Evolutionary conservation across 208 protist genomes (phyloP).

Genomic region (Acanthamoeba polyphaga): DNA sequence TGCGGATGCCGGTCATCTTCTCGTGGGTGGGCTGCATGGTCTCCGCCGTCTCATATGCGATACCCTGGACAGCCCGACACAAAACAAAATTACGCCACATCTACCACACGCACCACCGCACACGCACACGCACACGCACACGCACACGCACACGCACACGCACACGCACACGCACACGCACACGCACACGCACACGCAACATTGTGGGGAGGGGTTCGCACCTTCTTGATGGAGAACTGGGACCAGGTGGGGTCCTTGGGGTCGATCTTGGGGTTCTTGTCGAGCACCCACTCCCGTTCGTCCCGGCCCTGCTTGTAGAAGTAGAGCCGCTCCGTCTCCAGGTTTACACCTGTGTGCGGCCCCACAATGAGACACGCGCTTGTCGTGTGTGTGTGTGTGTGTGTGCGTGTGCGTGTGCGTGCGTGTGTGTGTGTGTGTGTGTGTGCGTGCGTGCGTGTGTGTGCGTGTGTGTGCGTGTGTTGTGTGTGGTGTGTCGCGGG

Average conservation of each 20-base stretch:
- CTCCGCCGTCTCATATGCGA: not conserved
- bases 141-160: too few species aligned
- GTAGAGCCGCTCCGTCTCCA: not conserved
- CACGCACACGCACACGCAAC: too few species aligned
- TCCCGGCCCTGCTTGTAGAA: not conserved
- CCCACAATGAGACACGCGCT: not conserved
- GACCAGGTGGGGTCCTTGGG: not conserved
- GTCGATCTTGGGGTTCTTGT: not conserved
- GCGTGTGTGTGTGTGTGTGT: not conserved
- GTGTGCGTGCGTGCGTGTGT: not conserved
- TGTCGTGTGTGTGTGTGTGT: not conserved
- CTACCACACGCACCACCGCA: too few species aligned
- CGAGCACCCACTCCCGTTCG: not conserved
- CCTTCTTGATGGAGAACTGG: not conserved
- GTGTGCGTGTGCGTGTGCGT: too few species aligned
- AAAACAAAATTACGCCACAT: too few species aligned
- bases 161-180: too few species aligned
- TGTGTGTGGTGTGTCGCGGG: not conserved
- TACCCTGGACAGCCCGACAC: too few species aligned
- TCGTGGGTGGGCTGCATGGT: not conserved
- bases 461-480: not conserved
- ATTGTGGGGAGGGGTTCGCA: not conserved
- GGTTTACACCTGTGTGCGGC: not conserved
- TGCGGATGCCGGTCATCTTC: not conserved
- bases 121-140: not conserved